A percentile compares a stretch with the other conserved stretches of the same genome.
phyloP scores from a whole-genome alignment of 768 basidiomycete species.

The Hericium coralloides region DNA sequence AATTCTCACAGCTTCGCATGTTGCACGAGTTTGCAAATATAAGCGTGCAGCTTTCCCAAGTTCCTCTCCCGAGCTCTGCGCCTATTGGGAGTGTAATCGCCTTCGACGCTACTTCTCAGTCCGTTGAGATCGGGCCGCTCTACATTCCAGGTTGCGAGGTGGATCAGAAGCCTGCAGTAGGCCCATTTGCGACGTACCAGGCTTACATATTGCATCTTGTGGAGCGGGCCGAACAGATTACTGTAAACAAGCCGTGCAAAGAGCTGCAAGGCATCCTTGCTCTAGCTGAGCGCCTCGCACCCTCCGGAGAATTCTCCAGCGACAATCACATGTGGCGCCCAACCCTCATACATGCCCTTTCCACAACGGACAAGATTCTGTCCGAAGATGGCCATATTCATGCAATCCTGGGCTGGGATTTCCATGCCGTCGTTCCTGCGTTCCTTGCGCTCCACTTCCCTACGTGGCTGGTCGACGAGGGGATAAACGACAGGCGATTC shows the following conservation, averaged over 20 bases:
- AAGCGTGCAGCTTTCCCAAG: not conserved
- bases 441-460: not conserved
- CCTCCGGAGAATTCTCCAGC: not conserved
- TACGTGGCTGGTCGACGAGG: not conserved
- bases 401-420: not conserved
- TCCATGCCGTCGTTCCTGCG: not conserved
- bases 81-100: not conserved
- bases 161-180: not conserved
- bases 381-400: not conserved
- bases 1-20: not conserved
- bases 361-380: not conserved
- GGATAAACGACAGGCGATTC: not conserved
- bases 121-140: not conserved
- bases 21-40: not conserved
- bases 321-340: not conserved
- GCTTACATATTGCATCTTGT: not conserved
- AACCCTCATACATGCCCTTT: not conserved
- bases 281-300: not conserved
- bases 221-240: not conserved
- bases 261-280: not conserved
- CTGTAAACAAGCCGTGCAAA: not conserved
- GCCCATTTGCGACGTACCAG: not conserved
- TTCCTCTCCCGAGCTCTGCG: not conserved
- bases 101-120: not conserved
- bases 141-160: not conserved